These are phyloP conservation scores for Leishmania major DNA, from an alignment of 208 protist genomes.

Conservation along the genomic window DNA sequence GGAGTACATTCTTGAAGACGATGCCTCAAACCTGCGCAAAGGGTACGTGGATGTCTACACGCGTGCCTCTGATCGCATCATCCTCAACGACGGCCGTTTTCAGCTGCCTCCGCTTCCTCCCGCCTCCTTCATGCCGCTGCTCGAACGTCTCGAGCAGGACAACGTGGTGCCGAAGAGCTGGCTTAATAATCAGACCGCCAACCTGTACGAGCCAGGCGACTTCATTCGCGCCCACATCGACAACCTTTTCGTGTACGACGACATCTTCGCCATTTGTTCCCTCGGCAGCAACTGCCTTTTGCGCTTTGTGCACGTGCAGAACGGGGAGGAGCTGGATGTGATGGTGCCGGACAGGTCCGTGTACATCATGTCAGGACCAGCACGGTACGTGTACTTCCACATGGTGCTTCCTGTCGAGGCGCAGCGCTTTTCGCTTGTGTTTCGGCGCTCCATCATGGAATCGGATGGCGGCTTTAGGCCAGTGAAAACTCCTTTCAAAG, in stretches of 20 bases:
- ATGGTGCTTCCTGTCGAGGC: slow-evolving; percentile 88
- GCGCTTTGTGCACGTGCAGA: slow-evolving; percentile 90
- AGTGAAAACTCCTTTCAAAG: slow-evolving; percentile 61
- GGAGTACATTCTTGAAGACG: slow-evolving; percentile 75
- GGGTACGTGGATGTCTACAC: slow-evolving; percentile 90
- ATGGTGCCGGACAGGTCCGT: slow-evolving; percentile 83
- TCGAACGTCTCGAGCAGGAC: slow-evolving; percentile 85
- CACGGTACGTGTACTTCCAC: slow-evolving; percentile 91
- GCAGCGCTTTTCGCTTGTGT: slow-evolving; percentile 87
- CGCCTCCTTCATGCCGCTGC: slow-evolving; percentile 62
- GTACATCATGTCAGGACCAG: slow-evolving; percentile 88
- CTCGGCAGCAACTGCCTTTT: slow-evolving; percentile 80
- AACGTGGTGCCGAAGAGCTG: slow-evolving; percentile 68
- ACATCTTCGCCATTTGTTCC: slow-evolving; percentile 87
- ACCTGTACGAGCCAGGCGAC: slow-evolving; percentile 88
- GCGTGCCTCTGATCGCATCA: slow-evolving; percentile 72
- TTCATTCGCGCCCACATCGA: slow-evolving; percentile 92
- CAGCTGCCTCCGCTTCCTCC: slow-evolving; percentile 81
- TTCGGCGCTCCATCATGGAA: slow-evolving; percentile 87
- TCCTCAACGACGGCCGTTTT: slow-evolving; percentile 84
- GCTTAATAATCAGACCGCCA: slow-evolving; percentile 91
- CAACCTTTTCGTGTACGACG: slow-evolving; percentile 92
- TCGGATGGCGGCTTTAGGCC: slow-evolving; percentile 83
- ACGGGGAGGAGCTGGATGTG: slow-evolving; percentile 86
- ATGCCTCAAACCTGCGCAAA: slow-evolving; percentile 61